phyloP scores from a whole-genome alignment of 257 asterid species.

The Solanum dulcamara region DNA sequence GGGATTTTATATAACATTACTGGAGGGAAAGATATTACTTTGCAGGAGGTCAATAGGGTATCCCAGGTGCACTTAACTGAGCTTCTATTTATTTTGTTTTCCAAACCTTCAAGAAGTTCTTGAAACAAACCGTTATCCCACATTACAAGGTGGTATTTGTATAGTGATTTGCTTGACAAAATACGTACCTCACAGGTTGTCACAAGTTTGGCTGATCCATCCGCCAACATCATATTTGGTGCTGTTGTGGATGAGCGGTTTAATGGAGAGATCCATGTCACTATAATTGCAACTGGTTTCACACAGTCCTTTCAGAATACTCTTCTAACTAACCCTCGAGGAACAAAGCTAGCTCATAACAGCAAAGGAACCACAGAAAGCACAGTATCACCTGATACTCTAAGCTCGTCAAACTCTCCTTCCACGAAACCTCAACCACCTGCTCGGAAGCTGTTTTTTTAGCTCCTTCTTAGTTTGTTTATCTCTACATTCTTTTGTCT shows the following conservation, averaged over 20 bases:
- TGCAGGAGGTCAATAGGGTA: conserved; percentile 89
- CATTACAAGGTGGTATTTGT: neutral
- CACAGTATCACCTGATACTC: conserved; percentile 26
- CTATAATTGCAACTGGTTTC: conserved; percentile 93
- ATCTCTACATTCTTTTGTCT: neutral
- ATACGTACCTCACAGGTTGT: conserved; percentile 50
- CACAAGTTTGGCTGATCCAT: conserved; percentile 93
- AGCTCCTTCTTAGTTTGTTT: neutral
- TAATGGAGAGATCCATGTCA: conserved; percentile 89
- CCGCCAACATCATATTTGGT: conserved; percentile 90
- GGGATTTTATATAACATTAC: conserved; percentile 92
- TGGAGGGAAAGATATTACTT: conserved; percentile 91
- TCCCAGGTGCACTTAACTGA: conserved; percentile 62
- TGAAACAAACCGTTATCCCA: neutral
- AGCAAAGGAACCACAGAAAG: conserved; percentile 18
- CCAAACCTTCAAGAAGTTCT: neutral
- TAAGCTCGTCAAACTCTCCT: conserved; percentile 18
- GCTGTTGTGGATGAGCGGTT: conserved; percentile 91
- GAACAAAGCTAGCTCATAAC: conserved; percentile 41
- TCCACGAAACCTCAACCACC: conserved; percentile 10
- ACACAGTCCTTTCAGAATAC: conserved; percentile 66
- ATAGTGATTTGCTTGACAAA: neutral
- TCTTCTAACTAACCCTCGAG: conserved; percentile 67
- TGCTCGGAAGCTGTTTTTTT: conserved; percentile 27
- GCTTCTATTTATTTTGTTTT: neutral